Conservation (phyloP, 2,329 filamentous ascomycete genomes). For the Coleophoma crateriformis region DNA sequence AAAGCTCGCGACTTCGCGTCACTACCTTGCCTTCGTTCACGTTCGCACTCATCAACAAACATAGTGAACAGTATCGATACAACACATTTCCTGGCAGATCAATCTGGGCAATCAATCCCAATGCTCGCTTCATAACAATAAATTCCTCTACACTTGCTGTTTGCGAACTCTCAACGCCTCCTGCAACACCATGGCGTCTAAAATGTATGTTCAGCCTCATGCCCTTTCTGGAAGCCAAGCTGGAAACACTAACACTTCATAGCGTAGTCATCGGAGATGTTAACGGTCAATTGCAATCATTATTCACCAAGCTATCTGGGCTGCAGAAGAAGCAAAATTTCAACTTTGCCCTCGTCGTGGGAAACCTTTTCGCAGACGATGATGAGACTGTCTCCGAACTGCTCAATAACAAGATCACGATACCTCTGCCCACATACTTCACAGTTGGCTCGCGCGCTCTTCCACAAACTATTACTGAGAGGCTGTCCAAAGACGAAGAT, state of each 20-base stretch:
- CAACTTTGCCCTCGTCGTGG: slow-evolving; percentile 75
- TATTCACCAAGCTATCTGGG: slow-evolving; percentile 73
- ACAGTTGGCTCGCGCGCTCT: slow-evolving; percentile 71
- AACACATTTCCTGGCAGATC: background rate
- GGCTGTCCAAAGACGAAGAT: slow-evolving; percentile 64
- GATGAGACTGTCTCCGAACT: slow-evolving; percentile 56
- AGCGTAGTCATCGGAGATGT: slow-evolving; percentile 80
- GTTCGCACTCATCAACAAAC: background rate
- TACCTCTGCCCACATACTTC: slow-evolving; percentile 88
- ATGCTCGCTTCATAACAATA: background rate
- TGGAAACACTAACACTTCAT: slow-evolving; percentile 15
- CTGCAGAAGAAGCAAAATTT: slow-evolving; percentile 87
- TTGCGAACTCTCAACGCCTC: background rate
- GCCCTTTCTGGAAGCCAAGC: background rate
- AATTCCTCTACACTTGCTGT: background rate
- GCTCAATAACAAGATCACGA: slow-evolving; percentile 62
- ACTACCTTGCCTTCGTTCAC: background rate
- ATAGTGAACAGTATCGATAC: background rate
- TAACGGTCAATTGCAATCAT: slow-evolving; percentile 69
- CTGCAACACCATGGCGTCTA: slow-evolving; percentile 40
- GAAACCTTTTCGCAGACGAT: slow-evolving; percentile 73
- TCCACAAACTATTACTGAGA: slow-evolving; percentile 64
- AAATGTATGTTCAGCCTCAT: slow-evolving; percentile 12
- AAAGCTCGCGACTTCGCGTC: background rate
- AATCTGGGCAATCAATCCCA: background rate